These are phyloP conservation scores for Taiozyma sp. DNA, from an alignment of 1,139 yeast species.

Conservation along the genomic window DNA sequence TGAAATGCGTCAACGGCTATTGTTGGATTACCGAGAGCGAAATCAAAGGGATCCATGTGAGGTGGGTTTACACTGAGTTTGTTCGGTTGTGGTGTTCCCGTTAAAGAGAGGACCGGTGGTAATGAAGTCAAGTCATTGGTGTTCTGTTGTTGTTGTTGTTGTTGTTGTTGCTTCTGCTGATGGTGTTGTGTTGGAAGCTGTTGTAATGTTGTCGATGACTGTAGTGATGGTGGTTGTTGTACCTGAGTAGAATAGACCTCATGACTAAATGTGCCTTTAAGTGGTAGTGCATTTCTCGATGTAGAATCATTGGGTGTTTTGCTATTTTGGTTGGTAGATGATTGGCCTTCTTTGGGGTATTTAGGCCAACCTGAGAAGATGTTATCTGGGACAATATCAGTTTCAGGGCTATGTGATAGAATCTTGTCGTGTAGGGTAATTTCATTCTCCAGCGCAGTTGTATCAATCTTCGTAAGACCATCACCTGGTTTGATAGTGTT, in stretches of 20 bases:
- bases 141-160: not conserved
- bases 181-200: not conserved
- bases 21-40: not conserved
- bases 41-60: not conserved
- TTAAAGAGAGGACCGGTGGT: not conserved
- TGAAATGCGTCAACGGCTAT: not conserved
- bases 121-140: not conserved
- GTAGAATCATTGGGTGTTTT: not conserved
- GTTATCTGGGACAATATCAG: not conserved
- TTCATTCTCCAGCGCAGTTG: conserved; percentile 12
- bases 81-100: not conserved
- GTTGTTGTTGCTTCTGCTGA: not conserved
- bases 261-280: not conserved
- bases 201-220: not conserved
- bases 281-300: not conserved
- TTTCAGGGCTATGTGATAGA: not conserved
- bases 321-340: not conserved
- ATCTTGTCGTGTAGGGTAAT: conserved; percentile 8
- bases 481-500: conserved; percentile 6
- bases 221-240: not conserved
- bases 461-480: conserved; percentile 6
- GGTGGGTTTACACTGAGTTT: not conserved
- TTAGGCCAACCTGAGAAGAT: not conserved
- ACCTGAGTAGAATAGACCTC: not conserved
- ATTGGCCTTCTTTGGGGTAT: not conserved